Base-by-base conservation (phyloP, 129 eudicot genomes). In the Sambucus nigra region DNA sequence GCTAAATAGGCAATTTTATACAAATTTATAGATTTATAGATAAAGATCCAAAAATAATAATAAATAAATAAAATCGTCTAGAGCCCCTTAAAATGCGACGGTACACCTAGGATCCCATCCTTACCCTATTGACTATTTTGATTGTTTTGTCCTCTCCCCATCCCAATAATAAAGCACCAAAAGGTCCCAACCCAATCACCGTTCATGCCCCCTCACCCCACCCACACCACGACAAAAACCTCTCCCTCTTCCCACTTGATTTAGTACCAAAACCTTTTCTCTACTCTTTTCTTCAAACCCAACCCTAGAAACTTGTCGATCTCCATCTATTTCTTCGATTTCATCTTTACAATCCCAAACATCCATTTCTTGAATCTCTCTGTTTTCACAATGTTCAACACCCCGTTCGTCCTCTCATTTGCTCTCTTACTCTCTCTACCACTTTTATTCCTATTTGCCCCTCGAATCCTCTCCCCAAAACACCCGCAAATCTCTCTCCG, bases 401-500 rank as follows among this genome's bases (percentile, higher is more conserved):
- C 87, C 13, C 80, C 71, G 26, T 53, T 76, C n/a, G 61, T 72
- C 7, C 70, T 71, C 18, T 59, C 75, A 1, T 65, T 73, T 5
- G 69, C 78, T 32, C 71, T 79, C 10, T 6, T 83, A 0, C 63
- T 83, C 10, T 75, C 86, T 10, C 66, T 85, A 27, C 86, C 88
- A 1, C 38, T 83, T 15, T 56, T 83, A 24, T 79, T 82, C 74
- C 68, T 79, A 18, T 50, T 79, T 24, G 70, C 74, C 29, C 82
- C 84, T 0, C 69, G 49, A 19, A 51, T 79, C 48, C 71, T 81
- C 49, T 79, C 89, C 13, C 69, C 82, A 2, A 60, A 53, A 54
- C 74, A 71, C 61, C 27, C 66, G n/a, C 74, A 69, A 19, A 70
- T 83, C 50, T 63, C 94, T 13, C 54, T 80, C 40, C 60, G 80